Base-by-base conservation (phyloP, 208 protist genomes). In the Endotrypanum monterogeii region DNA sequence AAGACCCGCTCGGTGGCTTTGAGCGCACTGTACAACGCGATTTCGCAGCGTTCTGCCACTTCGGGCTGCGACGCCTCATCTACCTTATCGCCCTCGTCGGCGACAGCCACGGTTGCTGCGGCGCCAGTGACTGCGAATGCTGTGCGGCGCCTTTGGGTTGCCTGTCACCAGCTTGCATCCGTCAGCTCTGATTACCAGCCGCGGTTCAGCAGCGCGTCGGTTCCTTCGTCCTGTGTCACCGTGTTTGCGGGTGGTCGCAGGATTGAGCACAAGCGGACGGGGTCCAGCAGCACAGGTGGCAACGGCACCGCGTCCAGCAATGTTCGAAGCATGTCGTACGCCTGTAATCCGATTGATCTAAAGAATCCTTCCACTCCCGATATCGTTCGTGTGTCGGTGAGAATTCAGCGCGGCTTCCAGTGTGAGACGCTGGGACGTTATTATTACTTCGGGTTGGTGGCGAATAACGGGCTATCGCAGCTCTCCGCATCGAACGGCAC, bases 381-480 rank as follows among this genome's bases (percentile, higher is more conserved):
- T 20, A 62, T 83, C n/a, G 84, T 96, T 1, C 85, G 84, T 18
- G 91, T 94, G 65, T 90, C 89, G 41, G 85, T 88, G 37, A 84
- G 89, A 35, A 12, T 96, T 7, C 85, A 92, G 62, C 89, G 92
- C 28, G 79, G 78, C 46, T 86, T 85, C 65, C 66, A 62, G 30
- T 84, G 83, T 58, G 89, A 94, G 67, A 88, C 89, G 32, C 82
- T 96, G 41, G 90, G 89, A 23, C 84, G 89, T 18, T 91, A 87
- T 58, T 96, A 96, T 66, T 85, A 89, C 73, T 85, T 94, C 50
- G 92, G 89, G 44, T 76, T 94, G 25, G 85, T 84, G 12, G 85
- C 78, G 58, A 71, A 79, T 32, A 73, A 70, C 51, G 54, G 71
- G 2, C 37, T 75, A 23, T 79, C 81, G 30, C 35, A 46, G 7